Evolutionary conservation across 192 early-diverging fungal species (phyloP).

Genomic region (Mortierella alpina): DNA sequence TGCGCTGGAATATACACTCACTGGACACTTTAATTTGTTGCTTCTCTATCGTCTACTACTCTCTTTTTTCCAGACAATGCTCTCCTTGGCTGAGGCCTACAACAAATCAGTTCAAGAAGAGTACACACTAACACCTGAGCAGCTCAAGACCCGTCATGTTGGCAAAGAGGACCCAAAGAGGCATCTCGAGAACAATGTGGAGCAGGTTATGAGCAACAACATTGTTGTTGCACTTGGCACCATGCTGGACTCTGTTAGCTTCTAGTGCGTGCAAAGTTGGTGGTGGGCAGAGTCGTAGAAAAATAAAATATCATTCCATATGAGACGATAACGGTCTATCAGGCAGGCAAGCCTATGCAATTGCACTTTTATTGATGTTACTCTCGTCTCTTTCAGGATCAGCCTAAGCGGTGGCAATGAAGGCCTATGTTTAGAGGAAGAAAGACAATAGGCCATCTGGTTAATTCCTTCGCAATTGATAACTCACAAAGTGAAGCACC

Average conservation of each 20-base stretch:
- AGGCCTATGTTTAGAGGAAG: constrained; percentile 19
- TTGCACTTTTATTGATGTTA: background rate
- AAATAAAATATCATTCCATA: background rate
- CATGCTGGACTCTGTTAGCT: constrained; percentile 85
- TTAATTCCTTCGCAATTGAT: background rate
- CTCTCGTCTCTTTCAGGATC: background rate
- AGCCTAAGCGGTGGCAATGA: constrained; percentile 41
- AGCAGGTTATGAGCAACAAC: constrained; percentile 93
- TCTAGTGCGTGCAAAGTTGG: constrained; percentile 33
- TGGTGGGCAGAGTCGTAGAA: background rate
- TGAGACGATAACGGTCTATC: too few species aligned
- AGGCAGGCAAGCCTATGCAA: background rate
- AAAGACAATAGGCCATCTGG: background rate
- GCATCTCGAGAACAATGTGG: constrained; percentile 94
- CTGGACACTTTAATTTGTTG: too few species aligned
- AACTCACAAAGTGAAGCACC: background rate
- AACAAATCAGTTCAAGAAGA: constrained; percentile 99
- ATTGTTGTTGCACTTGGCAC: constrained; percentile 96
- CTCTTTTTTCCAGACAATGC: constrained; percentile 74
- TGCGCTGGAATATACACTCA: background rate
- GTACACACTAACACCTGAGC: constrained; percentile 89
- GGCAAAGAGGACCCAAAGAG: constrained; percentile 99
- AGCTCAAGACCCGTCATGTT: constrained; percentile 98
- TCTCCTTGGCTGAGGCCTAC: constrained; percentile 89
- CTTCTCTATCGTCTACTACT: background rate